A percentile compares a stretch with the other conserved stretches of the same genome.
Conservation (phyloP, 805 yeast species). For the Brettanomyces bruxellensis region DNA sequence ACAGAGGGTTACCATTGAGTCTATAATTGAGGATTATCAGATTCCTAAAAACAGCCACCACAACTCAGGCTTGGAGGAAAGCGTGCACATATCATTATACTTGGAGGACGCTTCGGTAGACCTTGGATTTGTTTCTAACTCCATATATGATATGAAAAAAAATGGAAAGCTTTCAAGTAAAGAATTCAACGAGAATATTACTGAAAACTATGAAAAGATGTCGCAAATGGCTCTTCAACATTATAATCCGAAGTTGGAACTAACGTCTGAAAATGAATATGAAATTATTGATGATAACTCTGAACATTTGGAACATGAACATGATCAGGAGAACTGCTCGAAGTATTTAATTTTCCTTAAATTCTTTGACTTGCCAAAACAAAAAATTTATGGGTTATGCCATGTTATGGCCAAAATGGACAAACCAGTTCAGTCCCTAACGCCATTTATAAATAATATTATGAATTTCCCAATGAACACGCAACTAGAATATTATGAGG, state of each 20-base stretch:
- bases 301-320: too few species aligned
- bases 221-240: conserved; percentile 2
- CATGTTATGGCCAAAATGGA: conserved; percentile 45
- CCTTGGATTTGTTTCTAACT: conserved; percentile 24
- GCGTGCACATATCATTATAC: conserved; percentile 42
- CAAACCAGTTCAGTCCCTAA: conserved; percentile 32
- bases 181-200: conserved; percentile 1
- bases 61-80: conserved; percentile 28
- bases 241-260: conserved; percentile 12
- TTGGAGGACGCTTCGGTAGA: conserved; percentile 51
- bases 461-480: conserved; percentile 30
- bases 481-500: conserved; percentile 44
- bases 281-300: too few species aligned
- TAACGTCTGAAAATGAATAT: too few species aligned
- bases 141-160: conserved; percentile 8
- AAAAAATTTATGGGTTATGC: conserved; percentile 55
- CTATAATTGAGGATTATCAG: conserved; percentile 34
- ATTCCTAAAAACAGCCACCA: conserved; percentile 16
- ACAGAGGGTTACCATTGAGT: conserved; percentile 35
- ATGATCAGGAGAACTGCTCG: conserved; percentile 13
- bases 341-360: conserved; percentile 44
- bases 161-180: conserved; percentile 5
- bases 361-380: conserved; percentile 49
- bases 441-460: conserved; percentile 31
- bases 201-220: conserved; percentile 10